phyloP scores from a whole-genome alignment of 495 filamentous ascomycete species.

The Podospora appendiculata region DNA sequence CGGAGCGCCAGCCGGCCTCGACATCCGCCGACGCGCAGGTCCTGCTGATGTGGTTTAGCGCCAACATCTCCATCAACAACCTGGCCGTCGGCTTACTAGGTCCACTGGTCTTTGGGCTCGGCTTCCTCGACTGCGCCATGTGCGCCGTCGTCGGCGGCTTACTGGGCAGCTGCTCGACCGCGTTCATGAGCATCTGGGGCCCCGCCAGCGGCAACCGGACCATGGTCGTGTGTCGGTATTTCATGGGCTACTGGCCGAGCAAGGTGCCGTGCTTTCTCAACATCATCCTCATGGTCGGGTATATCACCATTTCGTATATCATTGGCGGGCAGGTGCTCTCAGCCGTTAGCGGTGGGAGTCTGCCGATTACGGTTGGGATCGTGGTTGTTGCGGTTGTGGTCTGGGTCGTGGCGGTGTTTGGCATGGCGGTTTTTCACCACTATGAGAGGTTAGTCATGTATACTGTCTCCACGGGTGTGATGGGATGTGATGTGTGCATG shows the following conservation, averaged over 20 bases:
- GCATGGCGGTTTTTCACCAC: slow-evolving; percentile 61
- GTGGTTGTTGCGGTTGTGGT: slow-evolving; percentile 57
- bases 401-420: slow-evolving; percentile 64
- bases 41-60: slow-evolving; percentile 62
- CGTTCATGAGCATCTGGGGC: slow-evolving; percentile 68
- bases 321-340: slow-evolving; percentile 69
- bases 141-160: slow-evolving; percentile 58
- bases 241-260: slow-evolving; percentile 75
- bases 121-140: slow-evolving; percentile 58
- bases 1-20: slow-evolving; percentile 53
- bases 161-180: slow-evolving; percentile 50
- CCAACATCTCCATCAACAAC: slow-evolving; percentile 73
- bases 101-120: slow-evolving; percentile 58
- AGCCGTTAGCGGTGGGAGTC: slow-evolving; percentile 54
- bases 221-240: slow-evolving; percentile 62
- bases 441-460: slow-evolving; percentile 53
- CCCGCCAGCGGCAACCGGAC: slow-evolving; percentile 64
- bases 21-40: slow-evolving; percentile 57
- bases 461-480: too few relatives aligned
- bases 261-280: slow-evolving; percentile 68
- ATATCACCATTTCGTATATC: slow-evolving; percentile 61
- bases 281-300: slow-evolving; percentile 64
- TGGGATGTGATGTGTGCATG: too few relatives aligned
- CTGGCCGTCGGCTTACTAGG: slow-evolving; percentile 68
- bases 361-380: slow-evolving; percentile 67